A percentile compares a stretch with the other conserved stretches of the same genome.
Evolutionary conservation across 2,329 filamentous ascomycete species (phyloP).

Genomic region (Beauveria rudraprayagi): DNA sequence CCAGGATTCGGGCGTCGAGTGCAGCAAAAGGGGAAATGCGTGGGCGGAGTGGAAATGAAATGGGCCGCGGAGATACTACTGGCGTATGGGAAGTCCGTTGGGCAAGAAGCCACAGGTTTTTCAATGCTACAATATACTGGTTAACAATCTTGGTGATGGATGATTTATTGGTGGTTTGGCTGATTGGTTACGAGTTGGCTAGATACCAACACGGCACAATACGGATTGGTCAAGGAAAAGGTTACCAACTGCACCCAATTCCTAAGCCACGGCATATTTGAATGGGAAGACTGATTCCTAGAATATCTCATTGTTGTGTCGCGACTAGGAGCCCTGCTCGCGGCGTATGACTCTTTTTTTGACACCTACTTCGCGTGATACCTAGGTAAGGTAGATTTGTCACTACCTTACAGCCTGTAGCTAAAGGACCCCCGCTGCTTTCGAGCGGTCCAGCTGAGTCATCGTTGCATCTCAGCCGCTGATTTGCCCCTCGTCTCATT

Average conservation of each 20-base stretch:
- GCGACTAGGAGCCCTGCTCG: not conserved
- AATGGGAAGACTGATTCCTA: not conserved
- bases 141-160: not conserved
- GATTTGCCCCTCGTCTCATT: constrained; percentile 8
- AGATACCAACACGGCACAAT: not conserved
- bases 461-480: not conserved
- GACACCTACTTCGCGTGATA: no score
- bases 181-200: not conserved
- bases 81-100: not conserved
- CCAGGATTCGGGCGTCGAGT: not conserved
- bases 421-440: not conserved
- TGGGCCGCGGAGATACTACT: not conserved
- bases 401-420: not conserved
- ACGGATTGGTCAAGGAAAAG: not conserved
- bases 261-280: not conserved
- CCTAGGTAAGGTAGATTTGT: not conserved
- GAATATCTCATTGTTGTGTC: not conserved
- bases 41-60: not conserved
- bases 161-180: not conserved
- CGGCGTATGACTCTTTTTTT: constrained; percentile 8
- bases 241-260: not conserved
- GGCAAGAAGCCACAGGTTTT: not conserved
- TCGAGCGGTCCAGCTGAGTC: not conserved
- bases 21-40: not conserved
- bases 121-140: not conserved